A percentile compares a stretch with the other conserved stretches of the same genome.
These are phyloP conservation scores for Penium margaritaceum DNA, from an alignment of 139 green algal species.

Conservation along the genomic window DNA sequence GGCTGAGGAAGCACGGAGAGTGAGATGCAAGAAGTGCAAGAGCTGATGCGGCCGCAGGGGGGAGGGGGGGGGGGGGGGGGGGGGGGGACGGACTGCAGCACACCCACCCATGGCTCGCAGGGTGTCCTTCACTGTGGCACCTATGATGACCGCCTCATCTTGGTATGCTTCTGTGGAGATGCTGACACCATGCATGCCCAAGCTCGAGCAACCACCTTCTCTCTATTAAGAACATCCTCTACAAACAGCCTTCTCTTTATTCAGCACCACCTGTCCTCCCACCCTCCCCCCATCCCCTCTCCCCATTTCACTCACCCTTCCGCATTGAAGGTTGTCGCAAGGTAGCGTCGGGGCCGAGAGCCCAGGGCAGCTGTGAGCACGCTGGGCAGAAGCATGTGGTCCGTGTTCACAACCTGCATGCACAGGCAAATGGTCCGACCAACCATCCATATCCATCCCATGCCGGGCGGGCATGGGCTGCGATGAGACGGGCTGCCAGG, in stretches of 20 bases:
- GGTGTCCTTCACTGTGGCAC: no score
- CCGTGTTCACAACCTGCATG: slow-evolving; percentile 38
- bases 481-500: no score
- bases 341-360: slow-evolving; percentile 16
- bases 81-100: background rate
- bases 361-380: slow-evolving; percentile 33
- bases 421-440: no score
- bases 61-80: no score
- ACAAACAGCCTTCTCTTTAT: no score
- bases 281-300: background rate
- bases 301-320: slow-evolving; percentile 22
- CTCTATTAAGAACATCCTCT: background rate
- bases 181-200: background rate
- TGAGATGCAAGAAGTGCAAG: no score
- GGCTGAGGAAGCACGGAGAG: background rate
- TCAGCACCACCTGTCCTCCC: background rate
- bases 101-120: no score
- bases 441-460: no score
- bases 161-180: background rate
- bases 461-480: no score
- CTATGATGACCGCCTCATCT: background rate
- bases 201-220: background rate
- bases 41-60: no score
- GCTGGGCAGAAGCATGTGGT: slow-evolving; percentile 36
- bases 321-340: slow-evolving; percentile 31